phyloP scores from a whole-genome alignment of 208 protist genomes.

The Leishmania mexicana region DNA sequence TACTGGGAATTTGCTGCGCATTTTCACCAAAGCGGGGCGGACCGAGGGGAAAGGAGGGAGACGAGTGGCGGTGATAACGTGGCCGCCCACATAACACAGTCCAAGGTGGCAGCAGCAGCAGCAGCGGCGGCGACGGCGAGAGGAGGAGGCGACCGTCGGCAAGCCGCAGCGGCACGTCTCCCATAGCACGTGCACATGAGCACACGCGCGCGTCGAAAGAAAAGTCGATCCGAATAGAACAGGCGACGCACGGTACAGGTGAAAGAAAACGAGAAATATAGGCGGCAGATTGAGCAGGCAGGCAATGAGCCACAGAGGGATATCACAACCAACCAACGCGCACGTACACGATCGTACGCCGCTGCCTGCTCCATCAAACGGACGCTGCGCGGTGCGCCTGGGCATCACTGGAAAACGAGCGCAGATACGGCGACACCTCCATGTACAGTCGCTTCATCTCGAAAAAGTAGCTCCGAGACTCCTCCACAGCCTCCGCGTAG shows the following conservation, averaged over 20 bases:
- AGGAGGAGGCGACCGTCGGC: background rate
- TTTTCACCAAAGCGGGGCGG: background rate
- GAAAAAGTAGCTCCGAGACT: conserved; percentile 67
- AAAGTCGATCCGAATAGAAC: background rate
- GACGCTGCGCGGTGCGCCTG: background rate
- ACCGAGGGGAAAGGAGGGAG: background rate
- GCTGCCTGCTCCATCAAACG: background rate
- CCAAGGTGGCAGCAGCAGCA: background rate
- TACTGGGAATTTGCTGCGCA: background rate
- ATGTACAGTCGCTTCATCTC: conserved; percentile 76
- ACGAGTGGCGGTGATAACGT: background rate
- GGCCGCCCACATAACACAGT: background rate
- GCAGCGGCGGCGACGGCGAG: background rate
- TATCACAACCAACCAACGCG: background rate
- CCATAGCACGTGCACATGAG: background rate
- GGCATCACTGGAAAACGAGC: background rate
- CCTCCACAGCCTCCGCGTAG: conserved; percentile 76
- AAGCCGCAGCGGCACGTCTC: background rate
- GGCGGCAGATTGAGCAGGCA: background rate
- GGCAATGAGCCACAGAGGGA: background rate
- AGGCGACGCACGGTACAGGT: background rate
- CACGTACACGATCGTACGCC: background rate
- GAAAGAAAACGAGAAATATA: background rate
- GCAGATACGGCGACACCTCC: conserved; percentile 48
- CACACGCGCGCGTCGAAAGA: background rate